Base-by-base conservation (phyloP, 73 alveolate genomes). In the Tetrahymena borealis region DNA sequence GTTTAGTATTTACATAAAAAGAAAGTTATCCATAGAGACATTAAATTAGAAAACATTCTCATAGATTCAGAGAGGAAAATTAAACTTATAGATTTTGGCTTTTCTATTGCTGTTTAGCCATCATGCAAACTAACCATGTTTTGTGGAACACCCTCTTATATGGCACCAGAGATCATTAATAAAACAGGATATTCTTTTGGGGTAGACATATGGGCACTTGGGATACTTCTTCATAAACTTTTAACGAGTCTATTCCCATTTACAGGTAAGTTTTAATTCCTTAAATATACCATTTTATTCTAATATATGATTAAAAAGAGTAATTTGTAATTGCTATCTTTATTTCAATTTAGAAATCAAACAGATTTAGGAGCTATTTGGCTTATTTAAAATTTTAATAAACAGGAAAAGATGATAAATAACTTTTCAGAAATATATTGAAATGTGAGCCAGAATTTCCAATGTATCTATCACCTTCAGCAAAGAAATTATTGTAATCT, bases 121-220 rank as follows among this genome's bases (percentile, higher is more conserved):
- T 91, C 94, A 18, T 90, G 91, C 32, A 94, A 91, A 31, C 90
- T 94, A 39, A 94, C 39, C 39, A 41, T 91, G 24, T 97, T 95
- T 79, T 97, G 99, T 91, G 99, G 99, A 9, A 97, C 99, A 8
- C 99, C 99, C 0, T 91, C 96, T 42, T 97, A 95, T 90, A 97
- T 97, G 99, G 94, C 98, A 11, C 99, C 99, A 32, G 99, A 97
- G 94, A 95, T 97, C 8, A 96, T 96, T 32, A 97, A 96, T 90
- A 91, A 93, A 93, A 95, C 91, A 35, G 93, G 94, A 90, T 96
- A 60, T 41, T 98, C 98, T 24, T 95, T 92, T 32, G 96, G 97
- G 33, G 96, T 95, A 28, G 99, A 97, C 91, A 92, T 96, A 11
- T 97, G 99, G 98, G 98, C 98, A 18, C 78, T 96, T 42, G 99